A percentile compares a stretch with the other conserved stretches of the same genome.
Evolutionary conservation across 768 basidiomycete species (phyloP).

Genomic region (Amanita polypyramis): DNA sequence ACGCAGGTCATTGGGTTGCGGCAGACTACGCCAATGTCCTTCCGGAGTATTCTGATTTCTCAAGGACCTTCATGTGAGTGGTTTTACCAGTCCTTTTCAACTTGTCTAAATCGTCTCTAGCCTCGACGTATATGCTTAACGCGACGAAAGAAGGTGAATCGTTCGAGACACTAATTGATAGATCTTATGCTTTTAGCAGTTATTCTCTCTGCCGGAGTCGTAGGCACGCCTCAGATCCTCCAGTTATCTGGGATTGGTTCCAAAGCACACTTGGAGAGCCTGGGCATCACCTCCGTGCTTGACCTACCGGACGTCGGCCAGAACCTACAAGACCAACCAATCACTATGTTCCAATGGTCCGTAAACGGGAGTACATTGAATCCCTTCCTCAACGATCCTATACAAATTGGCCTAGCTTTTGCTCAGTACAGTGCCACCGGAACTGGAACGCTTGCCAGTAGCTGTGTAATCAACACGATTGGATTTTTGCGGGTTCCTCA

Average conservation of each 20-base stretch:
- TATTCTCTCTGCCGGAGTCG: slow-evolving; percentile 25
- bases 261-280: slow-evolving; percentile 12
- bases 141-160: slow-evolving; percentile 20
- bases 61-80: slow-evolving; percentile 10
- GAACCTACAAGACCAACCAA: slow-evolving; percentile 6
- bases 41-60: slow-evolving; percentile 15
- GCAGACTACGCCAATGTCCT: slow-evolving; percentile 1
- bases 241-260: slow-evolving; percentile 25
- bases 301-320: slow-evolving; percentile 26
- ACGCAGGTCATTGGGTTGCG: background rate
- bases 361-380: slow-evolving; percentile 20
- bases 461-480: slow-evolving; percentile 7
- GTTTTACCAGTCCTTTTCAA: background rate
- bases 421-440: slow-evolving; percentile 17
- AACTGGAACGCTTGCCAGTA: slow-evolving; percentile 16
- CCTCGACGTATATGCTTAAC: slow-evolving; percentile 5
- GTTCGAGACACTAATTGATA: background rate
- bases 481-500: slow-evolving; percentile 20
- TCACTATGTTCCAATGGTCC: slow-evolving; percentile 10
- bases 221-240: slow-evolving; percentile 25
- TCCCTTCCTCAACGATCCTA: slow-evolving; percentile 14
- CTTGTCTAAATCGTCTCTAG: background rate
- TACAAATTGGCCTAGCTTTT: slow-evolving; percentile 14
- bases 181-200: slow-evolving; percentile 6
- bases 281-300: slow-evolving; percentile 18